A percentile compares a stretch with the other conserved stretches of the same genome.
Conservation (phyloP, 2,329 filamentous ascomycete species). For the Monilinia vaccinii-corymbosi region DNA sequence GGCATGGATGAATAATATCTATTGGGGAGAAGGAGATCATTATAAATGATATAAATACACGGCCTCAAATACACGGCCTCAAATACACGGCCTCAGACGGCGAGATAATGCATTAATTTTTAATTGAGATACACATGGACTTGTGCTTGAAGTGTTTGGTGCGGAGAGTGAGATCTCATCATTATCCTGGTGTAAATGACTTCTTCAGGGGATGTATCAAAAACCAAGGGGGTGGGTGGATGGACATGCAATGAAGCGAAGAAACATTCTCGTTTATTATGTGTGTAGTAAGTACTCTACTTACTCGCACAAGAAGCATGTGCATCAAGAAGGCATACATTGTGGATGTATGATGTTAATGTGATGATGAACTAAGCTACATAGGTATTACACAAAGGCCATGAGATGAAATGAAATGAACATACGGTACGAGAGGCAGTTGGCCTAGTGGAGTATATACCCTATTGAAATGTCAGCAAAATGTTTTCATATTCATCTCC, state of each 20-base stretch:
- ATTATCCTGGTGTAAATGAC: not conserved
- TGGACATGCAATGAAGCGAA: not conserved
- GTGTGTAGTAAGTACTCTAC: too few species aligned
- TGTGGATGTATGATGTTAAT: not conserved
- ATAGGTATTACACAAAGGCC: not conserved
- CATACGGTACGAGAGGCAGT: not conserved
- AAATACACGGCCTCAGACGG: not conserved
- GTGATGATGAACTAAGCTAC: not conserved
- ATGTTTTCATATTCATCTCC: not conserved
- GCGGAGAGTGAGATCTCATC: not conserved
- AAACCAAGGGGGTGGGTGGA: too few species aligned
- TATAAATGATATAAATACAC: not conserved
- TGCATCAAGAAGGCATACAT: too few species aligned
- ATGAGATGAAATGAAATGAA: not conserved
- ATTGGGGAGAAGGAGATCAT: not conserved
- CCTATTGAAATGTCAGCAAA: conserved; percentile 10
- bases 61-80: not conserved
- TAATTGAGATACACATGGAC: not conserved
- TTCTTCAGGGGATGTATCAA: not conserved
- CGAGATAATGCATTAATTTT: not conserved
- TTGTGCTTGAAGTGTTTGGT: not conserved
- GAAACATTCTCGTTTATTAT: too few species aligned
- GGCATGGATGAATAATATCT: not conserved
- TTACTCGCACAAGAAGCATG: too few species aligned
- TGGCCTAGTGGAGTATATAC: not conserved